phyloP scores from a whole-genome alignment of 371 early-diverging fungal species.

The Lichtheimia ornata region DNA sequence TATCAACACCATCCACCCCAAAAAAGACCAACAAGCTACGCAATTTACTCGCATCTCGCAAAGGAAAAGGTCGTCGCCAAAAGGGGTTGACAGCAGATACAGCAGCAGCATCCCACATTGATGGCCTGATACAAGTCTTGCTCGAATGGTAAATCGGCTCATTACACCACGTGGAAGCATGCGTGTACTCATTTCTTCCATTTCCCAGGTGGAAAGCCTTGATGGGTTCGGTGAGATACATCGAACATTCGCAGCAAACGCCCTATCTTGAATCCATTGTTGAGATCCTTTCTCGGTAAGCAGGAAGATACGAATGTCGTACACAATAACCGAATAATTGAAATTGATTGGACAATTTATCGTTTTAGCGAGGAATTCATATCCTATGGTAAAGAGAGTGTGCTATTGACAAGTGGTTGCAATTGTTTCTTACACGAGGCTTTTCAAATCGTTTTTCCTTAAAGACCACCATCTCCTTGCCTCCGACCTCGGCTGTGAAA shows the following conservation, averaged over 20 bases:
- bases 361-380: constrained; percentile 13
- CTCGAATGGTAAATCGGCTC: constrained; percentile 7
- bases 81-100: not conserved
- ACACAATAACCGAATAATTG: constrained; percentile 9
- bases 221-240: constrained; percentile 10
- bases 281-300: constrained; percentile 20
- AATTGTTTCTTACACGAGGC: no score
- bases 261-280: constrained; percentile 18
- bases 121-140: not conserved
- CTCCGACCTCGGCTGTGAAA: constrained; percentile 1
- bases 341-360: constrained; percentile 1
- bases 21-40: constrained; percentile 3
- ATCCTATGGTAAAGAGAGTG: constrained; percentile 12
- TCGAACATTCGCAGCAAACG: constrained; percentile 9
- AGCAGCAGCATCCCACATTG: not conserved
- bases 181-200: not conserved
- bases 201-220: constrained; percentile 18
- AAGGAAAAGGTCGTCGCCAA: not conserved
- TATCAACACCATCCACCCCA: not conserved
- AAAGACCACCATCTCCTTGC: constrained; percentile 1
- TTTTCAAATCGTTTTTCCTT: constrained; percentile 1
- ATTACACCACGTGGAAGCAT: not conserved
- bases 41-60: constrained; percentile 1
- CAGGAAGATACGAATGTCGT: not conserved
- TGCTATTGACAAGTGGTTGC: not conserved